Evolutionary conservation across 768 basidiomycete genomes (phyloP), one percentile per base, ranked within the genome.

Genomic region (Lentinula sp.): DNA sequence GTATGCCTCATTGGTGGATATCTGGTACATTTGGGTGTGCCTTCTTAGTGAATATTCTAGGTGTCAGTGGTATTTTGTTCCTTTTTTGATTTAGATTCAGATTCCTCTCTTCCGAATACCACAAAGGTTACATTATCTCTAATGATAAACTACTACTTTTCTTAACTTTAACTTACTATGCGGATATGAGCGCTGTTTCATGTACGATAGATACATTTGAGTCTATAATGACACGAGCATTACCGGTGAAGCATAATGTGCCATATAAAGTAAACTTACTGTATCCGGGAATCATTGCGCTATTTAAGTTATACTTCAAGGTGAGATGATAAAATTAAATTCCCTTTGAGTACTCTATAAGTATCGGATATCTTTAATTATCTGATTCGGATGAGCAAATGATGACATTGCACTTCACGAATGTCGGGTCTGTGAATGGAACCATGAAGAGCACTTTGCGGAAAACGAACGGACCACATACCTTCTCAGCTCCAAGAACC

Each of bases 401-500:
- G 16, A 32, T 23, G 10, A 52, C n/a, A 34, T 16, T 32, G 34
- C 5, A 52, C 23, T n/a, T 56, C 23, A 40, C 5, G 23, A 73
- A 67, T 71, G 74, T 62, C 82, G 76, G 53, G 81, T 83, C 81
- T 84, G 65, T 55, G 67, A 64, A 16, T 61, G 60, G 57, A 16
- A 43, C 49, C 49, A 60, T 51, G 42, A 48, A 52, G 55, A 13
- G 31, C 11, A 28, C 37, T 39, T 8, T 39, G 16, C 28, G 32
- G 28, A 16, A 15, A 35, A 5, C 40, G 21, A 55, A 15, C 3
- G 28, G 37, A 18, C 45, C 6, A 57, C 69, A 62, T 65, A 85
- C 86, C 80, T 87, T 80, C 70, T 89, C 86, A 15, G 89, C 87
- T 40, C 83, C 85, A 55, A 88, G 66, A 31, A 76, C 59, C 62